Percentiles rank a stretch among this genome's conserved stretches.
phyloP scores from a whole-genome alignment of 345 rosid species.

The Dipteronia dyeriana region DNA sequence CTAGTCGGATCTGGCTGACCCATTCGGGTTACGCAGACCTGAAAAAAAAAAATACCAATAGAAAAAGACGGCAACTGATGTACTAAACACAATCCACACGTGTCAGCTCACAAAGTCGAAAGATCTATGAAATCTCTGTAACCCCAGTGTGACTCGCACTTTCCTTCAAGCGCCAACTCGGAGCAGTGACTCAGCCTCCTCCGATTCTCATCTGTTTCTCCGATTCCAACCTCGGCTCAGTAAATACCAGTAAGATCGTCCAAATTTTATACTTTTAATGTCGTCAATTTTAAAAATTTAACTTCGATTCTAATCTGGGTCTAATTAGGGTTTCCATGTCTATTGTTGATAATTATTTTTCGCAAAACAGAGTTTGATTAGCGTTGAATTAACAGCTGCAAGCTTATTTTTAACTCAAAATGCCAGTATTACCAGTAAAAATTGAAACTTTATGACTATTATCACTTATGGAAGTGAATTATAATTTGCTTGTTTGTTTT shows the following conservation, averaged over 20 bases:
- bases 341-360: neutral
- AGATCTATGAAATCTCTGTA: constrained; percentile 33
- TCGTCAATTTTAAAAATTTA: neutral
- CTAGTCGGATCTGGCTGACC: no score
- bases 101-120: constrained; percentile 35
- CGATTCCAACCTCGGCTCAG: constrained; percentile 5
- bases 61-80: constrained; percentile 1
- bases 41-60: no score
- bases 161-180: constrained; percentile 32
- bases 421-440: neutral
- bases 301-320: neutral
- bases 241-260: constrained; percentile 32
- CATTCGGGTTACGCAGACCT: no score
- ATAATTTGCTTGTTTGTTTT: constrained; percentile 6
- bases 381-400: neutral
- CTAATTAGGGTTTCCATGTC: constrained; percentile 33
- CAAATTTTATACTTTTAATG: neutral
- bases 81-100: constrained; percentile 23
- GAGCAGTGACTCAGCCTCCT: constrained; percentile 29
- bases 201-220: constrained; percentile 24
- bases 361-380: neutral
- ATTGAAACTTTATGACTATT: neutral
- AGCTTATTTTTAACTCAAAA: neutral
- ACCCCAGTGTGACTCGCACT: constrained; percentile 40
- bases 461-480: constrained; percentile 3